A percentile compares a stretch with the other conserved stretches of the same genome.
phyloP scores from a whole-genome alignment of 495 filamentous ascomycete species.

The Annulohypoxylon stygium region DNA sequence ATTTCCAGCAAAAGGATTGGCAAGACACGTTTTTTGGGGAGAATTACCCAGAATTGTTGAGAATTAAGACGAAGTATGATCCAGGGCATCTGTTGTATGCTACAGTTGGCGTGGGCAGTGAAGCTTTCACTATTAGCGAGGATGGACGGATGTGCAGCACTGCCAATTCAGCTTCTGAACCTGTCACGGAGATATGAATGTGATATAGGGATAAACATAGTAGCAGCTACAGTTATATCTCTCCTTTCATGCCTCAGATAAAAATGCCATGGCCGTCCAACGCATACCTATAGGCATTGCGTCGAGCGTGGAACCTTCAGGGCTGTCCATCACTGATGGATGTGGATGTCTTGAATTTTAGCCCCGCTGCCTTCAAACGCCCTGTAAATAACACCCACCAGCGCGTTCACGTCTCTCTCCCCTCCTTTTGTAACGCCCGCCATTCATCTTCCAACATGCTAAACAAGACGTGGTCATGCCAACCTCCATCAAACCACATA shows the following conservation, averaged over 20 bases:
- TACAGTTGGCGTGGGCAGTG: constrained; percentile 32
- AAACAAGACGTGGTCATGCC: constrained; percentile 59
- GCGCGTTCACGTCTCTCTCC: constrained; percentile 8
- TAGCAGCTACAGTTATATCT: too few species aligned
- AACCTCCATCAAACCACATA: constrained; percentile 57
- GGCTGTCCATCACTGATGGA: too few species aligned
- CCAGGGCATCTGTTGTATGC: constrained; percentile 37
- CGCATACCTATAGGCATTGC: too few species aligned
- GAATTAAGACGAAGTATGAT: constrained; percentile 53
- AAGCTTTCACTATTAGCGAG: constrained; percentile 25
- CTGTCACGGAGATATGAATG: neutral
- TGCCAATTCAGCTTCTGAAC: neutral
- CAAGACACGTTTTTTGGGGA: constrained; percentile 56
- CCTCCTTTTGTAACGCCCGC: constrained; percentile 46
- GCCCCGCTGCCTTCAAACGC: too few species aligned
- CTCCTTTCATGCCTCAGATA: too few species aligned
- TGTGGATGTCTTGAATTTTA: too few species aligned
- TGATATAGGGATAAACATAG: neutral
- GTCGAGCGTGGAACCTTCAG: too few species aligned
- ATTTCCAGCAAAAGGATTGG: constrained; percentile 58
- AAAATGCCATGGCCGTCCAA: too few species aligned
- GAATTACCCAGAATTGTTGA: constrained; percentile 49
- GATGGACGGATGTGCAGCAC: constrained; percentile 35
- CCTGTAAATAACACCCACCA: too few species aligned
- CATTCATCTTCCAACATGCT: constrained; percentile 65